Evolutionary conservation across 2,329 filamentous ascomycete species (phyloP).

Genomic region (Calonectria honghensis): DNA sequence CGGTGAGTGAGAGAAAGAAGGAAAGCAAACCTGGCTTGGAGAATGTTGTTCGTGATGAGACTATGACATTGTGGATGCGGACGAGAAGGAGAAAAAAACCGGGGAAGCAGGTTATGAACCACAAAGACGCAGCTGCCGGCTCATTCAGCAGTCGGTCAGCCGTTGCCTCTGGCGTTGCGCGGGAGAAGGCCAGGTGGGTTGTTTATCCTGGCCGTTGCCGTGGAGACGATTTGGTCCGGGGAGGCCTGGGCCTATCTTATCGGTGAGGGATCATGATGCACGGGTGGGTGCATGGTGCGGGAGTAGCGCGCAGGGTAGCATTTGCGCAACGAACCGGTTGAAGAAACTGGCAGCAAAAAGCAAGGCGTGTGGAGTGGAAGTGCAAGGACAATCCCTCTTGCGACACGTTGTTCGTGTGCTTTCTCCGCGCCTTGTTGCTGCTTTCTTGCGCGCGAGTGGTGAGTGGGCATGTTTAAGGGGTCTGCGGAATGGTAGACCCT

Average conservation of each 20-base stretch:
- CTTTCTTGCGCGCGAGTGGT: not conserved
- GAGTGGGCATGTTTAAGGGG: conserved; percentile 7
- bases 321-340: conserved; percentile 8
- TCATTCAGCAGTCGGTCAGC: conserved; percentile 46
- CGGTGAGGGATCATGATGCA: conserved; percentile 34
- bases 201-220: conserved; percentile 55
- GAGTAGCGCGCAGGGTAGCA: conserved; percentile 30
- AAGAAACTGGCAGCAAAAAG: conserved; percentile 13
- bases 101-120: conserved; percentile 45
- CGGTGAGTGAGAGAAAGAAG: conserved; percentile 39
- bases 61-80: conserved; percentile 53
- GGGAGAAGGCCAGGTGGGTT: conserved; percentile 41
- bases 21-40: conserved; percentile 41
- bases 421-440: not conserved
- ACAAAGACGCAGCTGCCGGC: conserved; percentile 37
- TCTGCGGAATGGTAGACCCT: conserved; percentile 12
- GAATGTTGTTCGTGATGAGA: conserved; percentile 45
- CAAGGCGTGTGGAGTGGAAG: conserved; percentile 1
- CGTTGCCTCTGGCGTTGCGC: conserved; percentile 46
- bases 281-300: conserved; percentile 27
- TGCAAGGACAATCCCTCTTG: conserved; percentile 21
- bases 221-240: conserved; percentile 41
- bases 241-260: conserved; percentile 50
- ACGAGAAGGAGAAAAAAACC: conserved; percentile 43
- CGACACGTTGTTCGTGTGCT: conserved; percentile 1